Evolutionary conservation across 2,329 filamentous ascomycete species (phyloP), one percentile per base, ranked within the genome.

Genomic region (Nemania sp.): DNA sequence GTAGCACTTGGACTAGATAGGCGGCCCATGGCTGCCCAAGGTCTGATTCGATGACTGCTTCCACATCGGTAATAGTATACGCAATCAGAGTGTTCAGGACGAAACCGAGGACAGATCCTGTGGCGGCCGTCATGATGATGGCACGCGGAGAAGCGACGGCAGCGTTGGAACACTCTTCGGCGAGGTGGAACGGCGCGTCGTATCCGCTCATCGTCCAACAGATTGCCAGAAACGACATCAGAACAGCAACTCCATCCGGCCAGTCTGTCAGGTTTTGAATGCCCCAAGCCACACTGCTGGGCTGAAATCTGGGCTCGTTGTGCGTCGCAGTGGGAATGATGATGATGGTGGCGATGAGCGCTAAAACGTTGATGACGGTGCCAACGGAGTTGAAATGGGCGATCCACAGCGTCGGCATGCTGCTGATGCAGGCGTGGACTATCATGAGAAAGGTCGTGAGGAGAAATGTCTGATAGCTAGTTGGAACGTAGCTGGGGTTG

Each of bases 151-250:
- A 84, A 32, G 89, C 88, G 47, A 91, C 76, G 66, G 84, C 86
- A 29, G 89, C 89, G 67, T 91, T 91, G 61, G 85, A 87, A 74
- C 89, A 91, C 73, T 92, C 89, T 70, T 92, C 89, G 3, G 86
- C 83, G n/a, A 91, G 75, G 74, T 91, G 89, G 72, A 91, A 91
- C 25, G 67, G 68, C 12, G 69, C 69, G 25, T 72, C 71, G 52
- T 73, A 74, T 2, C 72, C 72, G 42, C 69, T 72, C 71, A 73
- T 73, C 5, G 72, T 74, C 71, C 71, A 74, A 37, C 73, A 73
- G 50, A 73, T 73, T 5, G 71, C 65, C 21, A 74, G 55, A 71
- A 91, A 92, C 20, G 82, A 85, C 88, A 91, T 90, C 25, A 91
- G 77, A 0, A 91, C 80, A 0, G 86, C 83, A 18, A 91, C 77